These are phyloP conservation scores for Amauroascus verrucosus DNA, from an alignment of 2,329 filamentous ascomycete species.

Conservation along the genomic window DNA sequence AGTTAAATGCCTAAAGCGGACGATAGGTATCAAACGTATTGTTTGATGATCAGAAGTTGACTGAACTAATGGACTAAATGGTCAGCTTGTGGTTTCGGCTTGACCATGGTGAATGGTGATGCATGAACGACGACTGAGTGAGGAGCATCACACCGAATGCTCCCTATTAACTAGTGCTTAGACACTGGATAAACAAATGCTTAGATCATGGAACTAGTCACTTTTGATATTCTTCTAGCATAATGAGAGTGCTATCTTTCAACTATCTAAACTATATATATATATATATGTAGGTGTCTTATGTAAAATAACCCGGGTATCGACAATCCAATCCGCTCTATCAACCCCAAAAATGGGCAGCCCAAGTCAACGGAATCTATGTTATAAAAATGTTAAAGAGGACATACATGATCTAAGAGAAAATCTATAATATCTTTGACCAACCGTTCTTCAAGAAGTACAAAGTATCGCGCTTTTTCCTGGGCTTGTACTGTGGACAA, in stretches of 20 bases:
- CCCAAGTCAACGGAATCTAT: background rate
- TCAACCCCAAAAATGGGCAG: background rate
- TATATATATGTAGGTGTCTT: background rate
- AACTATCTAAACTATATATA: background rate
- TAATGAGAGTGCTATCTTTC: background rate
- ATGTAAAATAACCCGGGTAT: background rate
- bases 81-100: too few relatives aligned
- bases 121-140: too few relatives aligned
- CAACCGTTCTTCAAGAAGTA: background rate
- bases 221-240: too few relatives aligned
- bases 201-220: too few relatives aligned
- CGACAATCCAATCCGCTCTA: background rate
- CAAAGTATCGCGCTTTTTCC: background rate
- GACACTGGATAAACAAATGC: too few relatives aligned
- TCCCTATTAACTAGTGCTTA: too few relatives aligned
- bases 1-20: background rate
- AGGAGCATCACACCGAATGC: too few relatives aligned
- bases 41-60: background rate
- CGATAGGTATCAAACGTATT: background rate
- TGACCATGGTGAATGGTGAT: too few relatives aligned
- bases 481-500: constrained; percentile 3
- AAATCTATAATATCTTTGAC: background rate
- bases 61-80: too few relatives aligned
- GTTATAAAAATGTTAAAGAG: background rate
- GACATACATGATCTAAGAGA: background rate